Conservation (phyloP, 495 filamentous ascomycete genomes). For the Xylaria telfairii region DNA sequence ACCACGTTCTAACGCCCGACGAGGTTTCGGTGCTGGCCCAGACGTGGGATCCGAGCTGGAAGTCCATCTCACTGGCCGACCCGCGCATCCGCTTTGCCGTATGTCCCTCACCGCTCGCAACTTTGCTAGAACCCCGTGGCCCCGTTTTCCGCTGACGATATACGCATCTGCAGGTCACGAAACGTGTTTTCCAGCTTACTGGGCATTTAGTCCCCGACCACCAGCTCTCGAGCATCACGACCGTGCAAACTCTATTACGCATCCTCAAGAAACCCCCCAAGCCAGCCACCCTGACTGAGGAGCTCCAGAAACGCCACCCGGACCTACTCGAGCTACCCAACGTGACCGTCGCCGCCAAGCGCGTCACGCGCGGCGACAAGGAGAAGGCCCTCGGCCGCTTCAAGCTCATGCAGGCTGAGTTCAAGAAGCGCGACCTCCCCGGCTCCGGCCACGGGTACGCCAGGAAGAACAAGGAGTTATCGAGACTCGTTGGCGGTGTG, state of each 20-base stretch:
- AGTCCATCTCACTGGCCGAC: conserved; percentile 61
- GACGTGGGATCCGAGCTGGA: conserved; percentile 57
- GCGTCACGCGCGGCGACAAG: conserved; percentile 69
- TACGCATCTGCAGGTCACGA: conserved; percentile 63
- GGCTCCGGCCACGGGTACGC: conserved; percentile 42
- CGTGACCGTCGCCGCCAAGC: conserved; percentile 65
- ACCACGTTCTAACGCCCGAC: conserved; percentile 17
- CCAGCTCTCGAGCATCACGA: conserved; percentile 58
- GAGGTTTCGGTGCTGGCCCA: conserved; percentile 38
- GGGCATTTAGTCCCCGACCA: conserved; percentile 76
- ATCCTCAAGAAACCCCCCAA: conserved; percentile 63
- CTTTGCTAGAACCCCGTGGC: background rate
- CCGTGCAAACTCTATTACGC: conserved; percentile 61
- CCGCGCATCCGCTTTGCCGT: conserved; percentile 74
- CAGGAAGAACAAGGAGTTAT: conserved; percentile 31
- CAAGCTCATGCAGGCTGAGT: conserved; percentile 81
- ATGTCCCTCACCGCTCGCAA: conserved; percentile 43
- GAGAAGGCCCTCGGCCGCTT: conserved; percentile 80
- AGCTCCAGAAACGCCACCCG: conserved; percentile 45
- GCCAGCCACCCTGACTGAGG: conserved; percentile 58
- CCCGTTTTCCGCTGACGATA: background rate
- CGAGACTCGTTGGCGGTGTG: conserved; percentile 25
- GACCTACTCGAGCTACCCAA: conserved; percentile 66
- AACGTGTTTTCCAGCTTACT: conserved; percentile 78
- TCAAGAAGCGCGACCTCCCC: conserved; percentile 66